Conservation (phyloP, 345 rosid species). For the Bruguiera parviflora region DNA sequence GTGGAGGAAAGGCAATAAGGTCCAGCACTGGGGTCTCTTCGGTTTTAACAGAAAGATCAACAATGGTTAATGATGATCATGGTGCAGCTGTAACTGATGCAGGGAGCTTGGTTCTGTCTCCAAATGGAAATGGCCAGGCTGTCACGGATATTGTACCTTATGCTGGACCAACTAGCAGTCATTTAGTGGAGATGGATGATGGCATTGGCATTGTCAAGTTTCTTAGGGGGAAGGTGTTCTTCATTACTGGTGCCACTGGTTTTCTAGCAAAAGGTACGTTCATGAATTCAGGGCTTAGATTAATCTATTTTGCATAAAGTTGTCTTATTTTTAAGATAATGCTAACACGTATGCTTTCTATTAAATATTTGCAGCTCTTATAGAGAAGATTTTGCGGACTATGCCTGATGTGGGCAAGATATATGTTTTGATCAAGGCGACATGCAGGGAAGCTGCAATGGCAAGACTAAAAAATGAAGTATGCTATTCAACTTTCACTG, state of each 20-base stretch:
- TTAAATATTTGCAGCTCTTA: conserved; percentile 45
- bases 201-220: conserved; percentile 89
- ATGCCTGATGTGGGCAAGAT: conserved; percentile 86
- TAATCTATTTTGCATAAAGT: neutral
- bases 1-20: conserved; percentile 38
- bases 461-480: conserved; percentile 75
- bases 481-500: conserved; percentile 14
- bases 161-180: conserved; percentile 30
- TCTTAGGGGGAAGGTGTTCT: conserved; percentile 63
- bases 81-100: conserved; percentile 45
- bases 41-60: conserved; percentile 45
- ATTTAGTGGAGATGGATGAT: conserved; percentile 53
- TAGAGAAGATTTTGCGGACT: conserved; percentile 83
- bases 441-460: conserved; percentile 66
- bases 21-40: conserved; percentile 42
- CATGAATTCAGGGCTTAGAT: no score
- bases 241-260: conserved; percentile 92
- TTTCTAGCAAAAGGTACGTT: conserved; percentile 75
- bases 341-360: neutral
- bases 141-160: conserved; percentile 57
- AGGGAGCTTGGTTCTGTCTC: conserved; percentile 52
- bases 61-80: conserved; percentile 37
- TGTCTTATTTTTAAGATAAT: neutral
- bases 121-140: conserved; percentile 47
- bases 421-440: conserved; percentile 75